A percentile compares a stretch with the other conserved stretches of the same genome.
Conservation (phyloP, 495 filamentous ascomycete genomes). For the Penicillium argentinense region DNA sequence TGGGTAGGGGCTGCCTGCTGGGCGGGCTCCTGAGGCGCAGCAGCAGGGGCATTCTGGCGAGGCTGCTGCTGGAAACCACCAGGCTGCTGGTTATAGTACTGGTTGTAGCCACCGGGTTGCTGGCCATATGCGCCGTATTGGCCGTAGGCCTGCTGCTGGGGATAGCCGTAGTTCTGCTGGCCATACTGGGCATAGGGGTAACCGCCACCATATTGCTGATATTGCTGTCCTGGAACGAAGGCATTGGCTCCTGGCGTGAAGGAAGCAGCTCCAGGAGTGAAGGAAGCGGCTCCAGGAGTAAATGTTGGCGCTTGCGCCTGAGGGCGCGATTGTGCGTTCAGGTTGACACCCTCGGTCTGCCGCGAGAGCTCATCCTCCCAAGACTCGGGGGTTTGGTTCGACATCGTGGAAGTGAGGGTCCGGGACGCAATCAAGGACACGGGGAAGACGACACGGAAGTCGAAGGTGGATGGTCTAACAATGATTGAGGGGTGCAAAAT, state of each 20-base stretch:
- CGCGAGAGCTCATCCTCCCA: constrained; percentile 95
- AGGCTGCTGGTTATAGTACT: constrained; percentile 58
- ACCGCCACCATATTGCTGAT: constrained; percentile 46
- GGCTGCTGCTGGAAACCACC: constrained; percentile 47
- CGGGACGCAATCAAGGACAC: constrained; percentile 28
- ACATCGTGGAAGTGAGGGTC: constrained; percentile 58
- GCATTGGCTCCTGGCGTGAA: constrained; percentile 77
- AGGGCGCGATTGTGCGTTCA: constrained; percentile 76
- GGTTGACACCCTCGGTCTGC: constrained; percentile 81
- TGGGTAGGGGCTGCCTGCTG: constrained; percentile 45
- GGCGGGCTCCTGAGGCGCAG: constrained; percentile 58
- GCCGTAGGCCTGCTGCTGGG: constrained; percentile 47
- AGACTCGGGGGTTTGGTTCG: constrained; percentile 73
- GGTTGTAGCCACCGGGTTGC: constrained; percentile 57
- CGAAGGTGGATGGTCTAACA: constrained; percentile 13
- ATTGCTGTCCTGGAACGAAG: constrained; percentile 76
- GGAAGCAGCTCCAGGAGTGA: constrained; percentile 72
- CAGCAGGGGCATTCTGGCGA: constrained; percentile 42
- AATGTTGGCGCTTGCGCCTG: constrained; percentile 56
- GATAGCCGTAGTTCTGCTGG: constrained; percentile 51
- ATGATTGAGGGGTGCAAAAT: constrained; percentile 25
- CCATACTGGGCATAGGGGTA: constrained; percentile 39
- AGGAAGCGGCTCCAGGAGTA: constrained; percentile 39
- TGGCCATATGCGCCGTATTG: constrained; percentile 51
- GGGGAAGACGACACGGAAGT: constrained; percentile 22